phyloP scores from a whole-genome alignment of 2,329 filamentous ascomycete species.

The Daldinia eschscholtzii region DNA sequence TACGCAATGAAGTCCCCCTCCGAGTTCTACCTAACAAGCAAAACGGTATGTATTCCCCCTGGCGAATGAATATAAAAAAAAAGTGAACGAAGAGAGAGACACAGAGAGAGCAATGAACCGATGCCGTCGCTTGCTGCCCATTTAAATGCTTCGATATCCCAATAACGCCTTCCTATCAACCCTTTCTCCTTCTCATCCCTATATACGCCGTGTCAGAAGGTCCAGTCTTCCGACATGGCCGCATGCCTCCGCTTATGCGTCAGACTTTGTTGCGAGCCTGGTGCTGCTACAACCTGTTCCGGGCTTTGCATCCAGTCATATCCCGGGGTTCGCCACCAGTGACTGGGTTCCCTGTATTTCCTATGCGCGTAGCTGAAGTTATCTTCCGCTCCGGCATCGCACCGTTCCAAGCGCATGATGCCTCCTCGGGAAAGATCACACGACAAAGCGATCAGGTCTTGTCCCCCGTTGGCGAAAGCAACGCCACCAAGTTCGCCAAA shows the following conservation, averaged over 20 bases:
- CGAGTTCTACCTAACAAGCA: neutral
- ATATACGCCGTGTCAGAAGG: conserved; percentile 41
- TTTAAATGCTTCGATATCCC: conserved; percentile 43
- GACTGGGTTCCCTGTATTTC: conserved; percentile 24
- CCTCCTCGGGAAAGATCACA: conserved; percentile 75
- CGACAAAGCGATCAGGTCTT: conserved; percentile 76
- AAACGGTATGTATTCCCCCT: conserved; percentile 19
- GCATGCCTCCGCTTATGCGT: conserved; percentile 49
- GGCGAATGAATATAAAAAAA: conserved; percentile 20
- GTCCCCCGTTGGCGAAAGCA: conserved; percentile 74
- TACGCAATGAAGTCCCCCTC: conserved; percentile 15
- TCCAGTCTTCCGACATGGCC: conserved; percentile 48
- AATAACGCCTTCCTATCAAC: conserved; percentile 38
- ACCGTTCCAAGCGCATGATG: conserved; percentile 71
- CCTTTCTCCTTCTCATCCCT: conserved; percentile 24
- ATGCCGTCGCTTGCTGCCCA: conserved; percentile 43
- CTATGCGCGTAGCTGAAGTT: conserved; percentile 40
- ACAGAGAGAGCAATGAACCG: conserved; percentile 33
- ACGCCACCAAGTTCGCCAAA: conserved; percentile 82
- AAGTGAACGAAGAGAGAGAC: conserved; percentile 16
- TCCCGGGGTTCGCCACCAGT: conserved; percentile 39
- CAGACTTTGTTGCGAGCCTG: conserved; percentile 46
- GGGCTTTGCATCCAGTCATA: conserved; percentile 51
- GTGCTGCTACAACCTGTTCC: conserved; percentile 42
- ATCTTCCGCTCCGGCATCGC: conserved; percentile 55